Conservation (phyloP, 2,329 filamentous ascomycete genomes). For the Fusarium temperatum region DNA sequence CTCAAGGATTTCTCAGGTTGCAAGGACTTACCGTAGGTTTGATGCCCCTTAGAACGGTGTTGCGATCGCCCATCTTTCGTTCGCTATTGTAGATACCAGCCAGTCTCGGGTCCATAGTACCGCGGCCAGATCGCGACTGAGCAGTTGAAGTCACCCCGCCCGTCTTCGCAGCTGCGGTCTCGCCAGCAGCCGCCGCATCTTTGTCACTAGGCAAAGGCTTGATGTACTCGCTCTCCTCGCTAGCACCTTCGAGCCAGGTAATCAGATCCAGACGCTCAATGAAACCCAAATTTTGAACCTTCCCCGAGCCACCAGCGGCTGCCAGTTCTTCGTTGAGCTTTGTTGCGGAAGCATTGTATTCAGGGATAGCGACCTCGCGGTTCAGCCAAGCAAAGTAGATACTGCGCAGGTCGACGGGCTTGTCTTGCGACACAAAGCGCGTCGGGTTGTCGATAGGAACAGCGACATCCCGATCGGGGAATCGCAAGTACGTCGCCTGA, state of each 20-base stretch:
- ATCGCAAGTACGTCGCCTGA: conserved; percentile 80
- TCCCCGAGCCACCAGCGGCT: conserved; percentile 66
- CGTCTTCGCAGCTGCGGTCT: conserved; percentile 49
- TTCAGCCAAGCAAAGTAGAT: conserved; percentile 98
- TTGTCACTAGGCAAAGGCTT: conserved; percentile 77
- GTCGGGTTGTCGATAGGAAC: conserved; percentile 79
- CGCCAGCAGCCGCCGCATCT: conserved; percentile 53
- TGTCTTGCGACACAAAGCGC: conserved; percentile 83
- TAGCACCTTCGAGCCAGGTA: conserved; percentile 90
- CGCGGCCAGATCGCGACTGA: conserved; percentile 66
- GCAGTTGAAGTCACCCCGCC: conserved; percentile 55
- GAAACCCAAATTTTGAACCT: conserved; percentile 89
- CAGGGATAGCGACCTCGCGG: conserved; percentile 86
- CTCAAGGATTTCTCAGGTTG: background rate
- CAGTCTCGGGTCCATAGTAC: conserved; percentile 79
- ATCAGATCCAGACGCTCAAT: conserved; percentile 91
- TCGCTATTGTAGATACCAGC: conserved; percentile 92
- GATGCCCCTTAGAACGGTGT: conserved; percentile 84
- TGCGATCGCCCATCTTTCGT: conserved; percentile 90
- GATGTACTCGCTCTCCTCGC: conserved; percentile 92
- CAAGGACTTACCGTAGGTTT: conserved; percentile 78
- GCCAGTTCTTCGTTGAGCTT: conserved; percentile 81
- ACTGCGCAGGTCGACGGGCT: conserved; percentile 85
- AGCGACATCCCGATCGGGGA: conserved; percentile 69
- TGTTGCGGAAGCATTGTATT: conserved; percentile 87